phyloP scores from a whole-genome alignment of 2,329 filamentous ascomycete species.

The Colletotrichum scovillei region DNA sequence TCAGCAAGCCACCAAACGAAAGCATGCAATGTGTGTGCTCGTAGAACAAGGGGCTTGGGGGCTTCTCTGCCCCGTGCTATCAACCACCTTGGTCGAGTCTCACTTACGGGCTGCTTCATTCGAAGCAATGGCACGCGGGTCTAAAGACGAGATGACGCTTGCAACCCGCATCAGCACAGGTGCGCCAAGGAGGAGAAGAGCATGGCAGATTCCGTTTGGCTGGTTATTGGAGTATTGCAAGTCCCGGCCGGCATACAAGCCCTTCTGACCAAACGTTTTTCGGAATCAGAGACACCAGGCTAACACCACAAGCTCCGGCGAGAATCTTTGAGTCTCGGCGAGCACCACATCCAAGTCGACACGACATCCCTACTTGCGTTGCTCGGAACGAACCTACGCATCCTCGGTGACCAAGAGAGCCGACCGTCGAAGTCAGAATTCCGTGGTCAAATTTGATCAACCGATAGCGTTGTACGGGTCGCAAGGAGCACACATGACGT shows the following conservation, averaged over 20 bases:
- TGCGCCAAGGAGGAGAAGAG: conserved; percentile 3
- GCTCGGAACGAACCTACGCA: background rate
- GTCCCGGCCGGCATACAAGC: background rate
- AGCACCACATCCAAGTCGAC: background rate
- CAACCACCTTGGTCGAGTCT: background rate
- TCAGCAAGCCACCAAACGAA: conserved; percentile 20
- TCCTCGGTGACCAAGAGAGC: background rate
- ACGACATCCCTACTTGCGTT: background rate
- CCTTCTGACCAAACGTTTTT: background rate
- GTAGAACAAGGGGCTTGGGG: background rate
- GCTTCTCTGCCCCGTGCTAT: background rate
- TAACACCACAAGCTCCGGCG: background rate
- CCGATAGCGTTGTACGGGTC: background rate
- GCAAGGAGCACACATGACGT: background rate
- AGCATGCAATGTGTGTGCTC: conserved; percentile 19
- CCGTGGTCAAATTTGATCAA: background rate
- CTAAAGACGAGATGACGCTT: conserved; percentile 14
- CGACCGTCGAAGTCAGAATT: background rate
- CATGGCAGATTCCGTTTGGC: background rate
- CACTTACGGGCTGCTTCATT: conserved; percentile 5
- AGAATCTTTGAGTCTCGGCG: background rate
- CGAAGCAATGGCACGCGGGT: conserved; percentile 6
- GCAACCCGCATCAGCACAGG: conserved; percentile 6
- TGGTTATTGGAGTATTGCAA: conserved; percentile 2
- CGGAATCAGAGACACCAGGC: background rate